Evolutionary conservation across 179 eudicot species (phyloP).

Genomic region (Silene coronaria): DNA sequence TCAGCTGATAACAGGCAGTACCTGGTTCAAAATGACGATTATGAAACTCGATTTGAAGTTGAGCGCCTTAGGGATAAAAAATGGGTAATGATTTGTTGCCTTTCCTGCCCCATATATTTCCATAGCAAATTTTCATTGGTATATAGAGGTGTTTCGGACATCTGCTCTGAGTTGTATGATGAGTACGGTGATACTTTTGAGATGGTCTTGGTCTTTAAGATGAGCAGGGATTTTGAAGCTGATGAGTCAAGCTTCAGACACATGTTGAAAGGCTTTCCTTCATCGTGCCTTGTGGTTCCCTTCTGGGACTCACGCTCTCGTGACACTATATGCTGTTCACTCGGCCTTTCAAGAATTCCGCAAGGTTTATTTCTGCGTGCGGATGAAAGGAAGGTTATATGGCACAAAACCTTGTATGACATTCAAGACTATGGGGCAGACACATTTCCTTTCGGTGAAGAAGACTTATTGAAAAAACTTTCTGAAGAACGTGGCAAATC

Average conservation of each 20-base stretch:
- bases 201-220: not conserved
- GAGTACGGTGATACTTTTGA: not conserved
- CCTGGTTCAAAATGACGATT: not conserved
- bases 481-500: no score
- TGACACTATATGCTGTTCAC: not conserved
- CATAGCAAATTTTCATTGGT: not conserved
- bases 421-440: not conserved
- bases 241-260: not conserved
- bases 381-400: not conserved
- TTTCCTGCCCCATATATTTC: not conserved
- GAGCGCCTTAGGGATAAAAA: not conserved
- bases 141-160: not conserved
- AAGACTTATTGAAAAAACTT: not conserved
- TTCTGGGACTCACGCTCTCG: not conserved
- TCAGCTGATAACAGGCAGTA: not conserved
- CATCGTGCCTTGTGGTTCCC: not conserved
- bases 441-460: not conserved
- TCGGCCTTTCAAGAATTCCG: not conserved
- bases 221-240: not conserved
- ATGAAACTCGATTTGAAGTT: not conserved
- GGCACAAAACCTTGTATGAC: not conserved
- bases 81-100: not conserved
- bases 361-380: not conserved
- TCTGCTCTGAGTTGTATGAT: not conserved
- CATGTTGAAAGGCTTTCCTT: not conserved